A percentile compares a stretch with the other conserved stretches of the same genome.
These are phyloP conservation scores for Geotrichum phurueaensis DNA, from an alignment of 1,139 yeast species.

Conservation along the genomic window DNA sequence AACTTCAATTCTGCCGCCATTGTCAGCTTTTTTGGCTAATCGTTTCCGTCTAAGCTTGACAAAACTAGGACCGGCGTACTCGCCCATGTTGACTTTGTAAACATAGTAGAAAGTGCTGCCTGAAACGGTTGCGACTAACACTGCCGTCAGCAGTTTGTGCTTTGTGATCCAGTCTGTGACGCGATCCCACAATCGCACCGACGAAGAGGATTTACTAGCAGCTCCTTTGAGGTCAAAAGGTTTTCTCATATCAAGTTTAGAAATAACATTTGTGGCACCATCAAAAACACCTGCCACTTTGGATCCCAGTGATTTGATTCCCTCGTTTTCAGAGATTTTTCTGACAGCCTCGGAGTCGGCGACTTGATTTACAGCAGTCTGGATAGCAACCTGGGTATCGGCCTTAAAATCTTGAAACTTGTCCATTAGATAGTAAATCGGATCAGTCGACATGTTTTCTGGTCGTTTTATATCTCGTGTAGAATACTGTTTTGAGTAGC, in stretches of 20 bases:
- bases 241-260: constrained; percentile 3
- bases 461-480: background rate
- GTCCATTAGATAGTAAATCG: constrained; percentile 20
- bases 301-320: constrained; percentile 10
- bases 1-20: constrained; percentile 72
- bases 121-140: constrained; percentile 25
- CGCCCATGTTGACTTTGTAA: constrained; percentile 18
- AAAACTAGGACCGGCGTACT: constrained; percentile 15
- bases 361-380: constrained; percentile 24
- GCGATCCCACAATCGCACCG: constrained; percentile 20
- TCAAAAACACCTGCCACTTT: constrained; percentile 7
- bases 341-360: constrained; percentile 22
- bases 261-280: constrained; percentile 6
- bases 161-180: constrained; percentile 28
- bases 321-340: constrained; percentile 15
- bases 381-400: constrained; percentile 24
- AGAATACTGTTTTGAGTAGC: background rate
- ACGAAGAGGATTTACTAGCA: constrained; percentile 28
- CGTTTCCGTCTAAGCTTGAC: constrained; percentile 33
- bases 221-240: constrained; percentile 19
- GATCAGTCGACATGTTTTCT: constrained; percentile 17
- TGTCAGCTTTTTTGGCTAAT: constrained; percentile 55
- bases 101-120: constrained; percentile 24
- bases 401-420: constrained; percentile 23
- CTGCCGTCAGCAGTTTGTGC: constrained; percentile 26